A percentile compares a stretch with the other conserved stretches of the same genome.
These are phyloP conservation scores for Fusarium chuoi DNA, from an alignment of 2,329 filamentous ascomycete species.

Conservation along the genomic window DNA sequence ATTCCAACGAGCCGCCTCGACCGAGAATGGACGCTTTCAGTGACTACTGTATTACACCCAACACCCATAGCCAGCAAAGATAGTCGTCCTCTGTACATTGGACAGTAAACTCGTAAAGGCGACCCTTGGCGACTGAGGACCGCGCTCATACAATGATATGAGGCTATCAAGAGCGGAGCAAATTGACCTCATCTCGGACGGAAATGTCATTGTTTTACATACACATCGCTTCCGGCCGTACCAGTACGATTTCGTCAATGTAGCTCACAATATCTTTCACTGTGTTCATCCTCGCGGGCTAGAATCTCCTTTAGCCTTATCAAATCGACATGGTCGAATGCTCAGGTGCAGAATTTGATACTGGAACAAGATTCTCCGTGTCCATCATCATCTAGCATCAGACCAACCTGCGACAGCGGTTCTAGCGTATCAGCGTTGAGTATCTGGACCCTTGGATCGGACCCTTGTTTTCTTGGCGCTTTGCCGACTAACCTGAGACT, in stretches of 20 bases:
- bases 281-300: conserved; percentile 9
- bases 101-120: neutral
- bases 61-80: neutral
- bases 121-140: conserved; percentile 9
- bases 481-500: conserved; percentile 43
- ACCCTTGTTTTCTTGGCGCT: conserved; percentile 26
- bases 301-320: conserved; percentile 13
- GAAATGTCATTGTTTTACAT: conserved; percentile 28
- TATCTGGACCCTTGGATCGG: conserved; percentile 17
- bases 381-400: conserved; percentile 37
- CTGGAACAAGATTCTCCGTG: conserved; percentile 41
- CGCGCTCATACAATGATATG: conserved; percentile 8
- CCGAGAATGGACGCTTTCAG: conserved; percentile 13
- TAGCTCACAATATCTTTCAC: conserved; percentile 16
- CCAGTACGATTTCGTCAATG: conserved; percentile 32
- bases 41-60: neutral
- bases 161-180: conserved; percentile 27
- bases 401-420: conserved; percentile 42
- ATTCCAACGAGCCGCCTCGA: conserved; percentile 25
- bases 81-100: neutral
- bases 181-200: conserved; percentile 30
- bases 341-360: conserved; percentile 34
- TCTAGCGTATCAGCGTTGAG: conserved; percentile 34
- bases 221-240: conserved; percentile 30
- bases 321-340: conserved; percentile 21